Evolutionary conservation across 306 rosid genomes (phyloP), one percentile per base, ranked within the genome.

Genomic region (Vigna nakashimae): DNA sequence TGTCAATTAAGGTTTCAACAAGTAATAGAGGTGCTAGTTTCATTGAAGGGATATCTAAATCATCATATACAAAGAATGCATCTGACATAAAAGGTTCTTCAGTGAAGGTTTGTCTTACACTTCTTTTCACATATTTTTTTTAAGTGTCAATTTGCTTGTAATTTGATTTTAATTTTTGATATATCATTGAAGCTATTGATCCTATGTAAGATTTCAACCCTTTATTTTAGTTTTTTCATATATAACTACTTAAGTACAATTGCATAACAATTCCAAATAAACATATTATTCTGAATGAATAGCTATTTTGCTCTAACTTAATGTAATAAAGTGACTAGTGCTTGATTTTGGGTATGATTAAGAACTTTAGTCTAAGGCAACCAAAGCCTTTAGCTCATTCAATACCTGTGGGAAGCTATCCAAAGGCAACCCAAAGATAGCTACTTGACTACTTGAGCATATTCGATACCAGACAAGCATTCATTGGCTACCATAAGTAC

Each of bases 1-100:
- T 83, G 84, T 81, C 92, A 42, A 76, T 48, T 67, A 95, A 92
- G 91, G 84, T 83, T 79, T 87, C 89, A 42, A 36, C 87, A 53
- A 78, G 84, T 73, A 78, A 83, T 58, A 87, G 97, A 80, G 90
- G 96, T 74, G 82, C 97, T 36, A 83, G 92, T 91, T 90, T 90
- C 87, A 87, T 96, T 57, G 99, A 96, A 82, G 99, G 98, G 76
- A 70, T 96, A 81, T 90, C 97, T 17, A 96, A 92, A 83, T 91
- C 97, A 0, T 96, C 94, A 22, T 88, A 88, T 84, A 89, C 91
- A 51, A 96, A 91, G 89, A 89, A 56, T 52, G 79, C 66, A n/a
- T 48, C 66, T 59, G 75, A 80, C 70, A 84, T 96, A 56, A 90
- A 90, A 84, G 96, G 98, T 83, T 89, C 97, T 73, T 88, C 97